phyloP scores from a whole-genome alignment of 768 basidiomycete genomes.

The Rhodotorula paludigena region DNA sequence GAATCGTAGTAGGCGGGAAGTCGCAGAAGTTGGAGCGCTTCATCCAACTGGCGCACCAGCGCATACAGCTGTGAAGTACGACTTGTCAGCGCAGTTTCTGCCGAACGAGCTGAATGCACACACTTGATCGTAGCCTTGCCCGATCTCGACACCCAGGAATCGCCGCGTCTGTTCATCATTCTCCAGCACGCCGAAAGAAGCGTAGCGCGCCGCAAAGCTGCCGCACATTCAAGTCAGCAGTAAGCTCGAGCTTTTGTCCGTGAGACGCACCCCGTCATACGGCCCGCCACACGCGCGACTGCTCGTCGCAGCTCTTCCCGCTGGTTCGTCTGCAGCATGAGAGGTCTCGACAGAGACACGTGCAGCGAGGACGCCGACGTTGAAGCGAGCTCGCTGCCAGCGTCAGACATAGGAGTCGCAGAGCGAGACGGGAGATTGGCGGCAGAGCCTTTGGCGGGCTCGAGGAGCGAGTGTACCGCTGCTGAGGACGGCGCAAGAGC shows the following conservation, averaged over 20 bases:
- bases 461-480: not conserved
- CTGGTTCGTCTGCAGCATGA: conserved; percentile 74
- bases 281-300: conserved; percentile 56
- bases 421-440: conserved; percentile 10
- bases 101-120: too few relatives aligned
- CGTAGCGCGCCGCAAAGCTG: conserved; percentile 71
- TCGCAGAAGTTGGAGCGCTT: conserved; percentile 58
- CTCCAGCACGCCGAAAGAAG: conserved; percentile 61
- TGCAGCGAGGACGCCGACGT: conserved; percentile 63
- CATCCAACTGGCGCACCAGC: conserved; percentile 58
- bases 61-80: conserved; percentile 55
- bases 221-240: conserved; percentile 5
- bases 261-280: conserved; percentile 54
- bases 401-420: conserved; percentile 44
- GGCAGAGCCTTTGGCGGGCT: conserved; percentile 45
- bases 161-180: conserved; percentile 78
- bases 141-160: conserved; percentile 75
- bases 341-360: conserved; percentile 76
- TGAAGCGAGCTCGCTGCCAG: too few relatives aligned
- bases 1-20: conserved; percentile 73
- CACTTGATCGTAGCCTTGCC: conserved; percentile 77
- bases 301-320: conserved; percentile 64
- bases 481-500: not conserved
- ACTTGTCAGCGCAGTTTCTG: too few relatives aligned
- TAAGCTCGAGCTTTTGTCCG: too few relatives aligned